Evolutionary conservation across 2,329 filamentous ascomycete species (phyloP).

Genomic region (Xylariaceae sp.): DNA sequence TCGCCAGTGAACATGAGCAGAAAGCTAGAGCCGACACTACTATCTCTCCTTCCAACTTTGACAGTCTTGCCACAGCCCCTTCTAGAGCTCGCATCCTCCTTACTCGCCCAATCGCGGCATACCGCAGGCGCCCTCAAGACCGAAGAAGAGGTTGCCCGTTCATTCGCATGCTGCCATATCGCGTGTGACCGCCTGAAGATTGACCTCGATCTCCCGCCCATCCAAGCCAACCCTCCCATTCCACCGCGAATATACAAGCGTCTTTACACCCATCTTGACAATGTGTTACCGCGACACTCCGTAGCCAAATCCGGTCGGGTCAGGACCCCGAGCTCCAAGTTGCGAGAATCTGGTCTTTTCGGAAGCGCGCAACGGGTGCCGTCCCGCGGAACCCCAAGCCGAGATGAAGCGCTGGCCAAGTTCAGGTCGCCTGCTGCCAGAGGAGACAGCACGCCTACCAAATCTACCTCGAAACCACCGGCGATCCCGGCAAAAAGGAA

Average conservation of each 20-base stretch:
- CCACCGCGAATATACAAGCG: constrained; percentile 79
- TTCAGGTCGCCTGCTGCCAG: constrained; percentile 38
- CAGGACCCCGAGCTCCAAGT: constrained; percentile 31
- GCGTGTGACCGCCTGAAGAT: constrained; percentile 84
- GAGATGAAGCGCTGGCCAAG: constrained; percentile 38
- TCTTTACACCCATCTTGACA: constrained; percentile 75
- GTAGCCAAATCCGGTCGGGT: constrained; percentile 19
- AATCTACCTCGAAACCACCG: constrained; percentile 33
- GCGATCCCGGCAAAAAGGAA: constrained; percentile 27
- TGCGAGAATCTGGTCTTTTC: constrained; percentile 29
- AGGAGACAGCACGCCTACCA: constrained; percentile 37
- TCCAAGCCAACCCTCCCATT: constrained; percentile 72
- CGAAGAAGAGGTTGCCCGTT: constrained; percentile 82
- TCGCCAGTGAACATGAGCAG: constrained; percentile 56
- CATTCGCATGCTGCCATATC: constrained; percentile 81
- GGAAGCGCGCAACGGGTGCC: constrained; percentile 31
- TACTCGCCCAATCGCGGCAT: constrained; percentile 76
- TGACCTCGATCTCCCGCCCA: constrained; percentile 69
- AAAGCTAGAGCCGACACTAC: constrained; percentile 67
- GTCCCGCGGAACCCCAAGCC: constrained; percentile 42
- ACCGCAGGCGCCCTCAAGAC: constrained; percentile 73
- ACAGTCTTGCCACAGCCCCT: constrained; percentile 65
- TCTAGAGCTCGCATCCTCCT: constrained; percentile 64
- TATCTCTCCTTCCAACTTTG: constrained; percentile 70
- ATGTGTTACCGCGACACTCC: constrained; percentile 50